phyloP scores from a whole-genome alignment of 306 rosid species.

The Prunus padus region DNA sequence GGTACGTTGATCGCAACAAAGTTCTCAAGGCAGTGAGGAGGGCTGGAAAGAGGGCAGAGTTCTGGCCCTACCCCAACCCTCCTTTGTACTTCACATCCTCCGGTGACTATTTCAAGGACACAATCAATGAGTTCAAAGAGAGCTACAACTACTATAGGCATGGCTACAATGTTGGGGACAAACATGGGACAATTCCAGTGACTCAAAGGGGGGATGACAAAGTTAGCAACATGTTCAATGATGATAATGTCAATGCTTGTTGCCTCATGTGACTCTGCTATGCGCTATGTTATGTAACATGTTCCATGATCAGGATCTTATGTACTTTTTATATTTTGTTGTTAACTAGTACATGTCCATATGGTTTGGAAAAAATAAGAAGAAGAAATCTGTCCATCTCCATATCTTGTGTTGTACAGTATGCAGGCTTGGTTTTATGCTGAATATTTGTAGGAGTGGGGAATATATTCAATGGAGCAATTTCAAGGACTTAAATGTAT shows the following conservation, averaged over 20 bases:
- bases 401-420: slow-evolving; percentile 3
- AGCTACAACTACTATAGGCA: slow-evolving; percentile 87
- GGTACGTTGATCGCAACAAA: slow-evolving; percentile 82
- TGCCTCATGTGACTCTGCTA: slow-evolving; percentile 53
- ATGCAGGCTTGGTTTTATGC: slow-evolving; percentile 6
- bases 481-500: not conserved
- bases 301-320: not conserved
- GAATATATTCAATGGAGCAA: slow-evolving; percentile 27
- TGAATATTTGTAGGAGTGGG: slow-evolving; percentile 3
- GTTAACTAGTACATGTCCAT: not conserved
- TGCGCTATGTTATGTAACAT: not conserved
- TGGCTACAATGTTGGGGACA: slow-evolving; percentile 79
- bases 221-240: slow-evolving; percentile 94
- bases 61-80: slow-evolving; percentile 80
- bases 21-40: slow-evolving; percentile 82
- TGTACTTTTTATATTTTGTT: not conserved
- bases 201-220: slow-evolving; percentile 85
- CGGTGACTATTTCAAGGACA: slow-evolving; percentile 63
- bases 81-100: slow-evolving; percentile 82
- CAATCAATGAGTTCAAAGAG: slow-evolving; percentile 66
- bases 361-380: not conserved
- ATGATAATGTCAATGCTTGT: slow-evolving; percentile 89
- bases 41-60: slow-evolving; percentile 85
- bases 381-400: not conserved
- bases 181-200: slow-evolving; percentile 63